These are phyloP conservation scores for Fusarium buxicola DNA, from an alignment of 2,329 filamentous ascomycete genomes.

Conservation along the genomic window DNA sequence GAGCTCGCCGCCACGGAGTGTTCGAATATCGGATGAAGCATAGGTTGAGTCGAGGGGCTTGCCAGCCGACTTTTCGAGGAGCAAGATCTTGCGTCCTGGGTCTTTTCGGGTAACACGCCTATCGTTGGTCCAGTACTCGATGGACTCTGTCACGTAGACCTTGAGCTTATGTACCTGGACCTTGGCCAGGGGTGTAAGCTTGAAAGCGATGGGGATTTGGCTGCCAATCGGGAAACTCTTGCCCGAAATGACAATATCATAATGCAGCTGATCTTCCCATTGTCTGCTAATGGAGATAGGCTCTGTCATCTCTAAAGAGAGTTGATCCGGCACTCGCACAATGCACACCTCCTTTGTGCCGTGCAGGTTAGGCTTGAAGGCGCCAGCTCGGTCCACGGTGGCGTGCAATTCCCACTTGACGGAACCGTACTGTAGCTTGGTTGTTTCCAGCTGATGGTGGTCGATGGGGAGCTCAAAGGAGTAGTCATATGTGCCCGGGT, in stretches of 20 bases:
- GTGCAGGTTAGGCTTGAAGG: constrained; percentile 88
- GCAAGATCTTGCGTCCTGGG: constrained; percentile 82
- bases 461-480: constrained; percentile 91
- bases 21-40: constrained; percentile 78
- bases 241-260: constrained; percentile 95
- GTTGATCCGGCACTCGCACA: constrained; percentile 86
- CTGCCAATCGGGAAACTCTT: constrained; percentile 93
- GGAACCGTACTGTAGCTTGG: constrained; percentile 85
- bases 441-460: constrained; percentile 88
- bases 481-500: constrained; percentile 75
- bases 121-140: constrained; percentile 91
- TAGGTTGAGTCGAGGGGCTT: constrained; percentile 79
- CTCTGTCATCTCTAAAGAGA: constrained; percentile 90
- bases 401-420: constrained; percentile 92
- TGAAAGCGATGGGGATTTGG: constrained; percentile 92
- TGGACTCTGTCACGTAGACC: constrained; percentile 88
- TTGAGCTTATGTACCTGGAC: constrained; percentile 94
- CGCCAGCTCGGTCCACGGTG: constrained; percentile 84
- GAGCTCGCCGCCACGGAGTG: constrained; percentile 84
- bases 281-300: constrained; percentile 93
- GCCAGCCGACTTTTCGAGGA: constrained; percentile 90
- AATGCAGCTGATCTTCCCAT: constrained; percentile 95
- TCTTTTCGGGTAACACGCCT: constrained; percentile 87
- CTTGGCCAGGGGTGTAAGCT: constrained; percentile 90
- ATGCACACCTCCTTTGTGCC: constrained; percentile 85